Base-by-base conservation (phyloP, 2,329 filamentous ascomycete genomes). In the Aspergillus tamarii region DNA sequence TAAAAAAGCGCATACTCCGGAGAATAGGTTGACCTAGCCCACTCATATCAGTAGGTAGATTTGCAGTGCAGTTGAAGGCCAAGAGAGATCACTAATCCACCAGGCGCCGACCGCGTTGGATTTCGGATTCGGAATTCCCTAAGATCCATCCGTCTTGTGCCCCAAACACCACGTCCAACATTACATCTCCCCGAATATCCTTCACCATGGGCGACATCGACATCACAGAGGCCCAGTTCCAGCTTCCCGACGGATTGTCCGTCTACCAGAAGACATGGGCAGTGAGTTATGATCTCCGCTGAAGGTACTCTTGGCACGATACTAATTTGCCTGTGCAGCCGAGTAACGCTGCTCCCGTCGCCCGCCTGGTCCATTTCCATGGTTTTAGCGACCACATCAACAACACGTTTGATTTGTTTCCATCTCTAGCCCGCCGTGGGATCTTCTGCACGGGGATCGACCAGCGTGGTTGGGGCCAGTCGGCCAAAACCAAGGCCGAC, bases 201-300 rank as follows among this genome's bases (percentile, higher is more conserved):
- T 41, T 41, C 39, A 3, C 16, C 57, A 63, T 63, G 58, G 19
- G 45, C 23, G 62, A 64, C 45, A 45, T 64, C 53, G 52, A 28
- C 9, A 64, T 57, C 59, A 64, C 62, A 3, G 62, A 64, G 28
- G 16, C 52, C 19, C 53, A 60, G 28, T 61, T 64, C 41, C 28
- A 45, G 19, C 62, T 64, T 21, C 53, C 62, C 26, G 62, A 64
- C 41, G 61, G 48, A 5, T 8, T 41, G 4, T 36, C 36, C 23
- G 58, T 62, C 50, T 62, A 64, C 60, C 63, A 60, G n/a, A 64
- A 64, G 54, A 64, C 63, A 34, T 62, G 63, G 63, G 55, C 63
- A 46, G 60, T 64, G 19, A 57, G 62, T 57, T 54, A 10, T 14
- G 21, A 36, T n/a, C 52, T 26, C 48, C 30, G 16, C 16, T 41